Evolutionary conservation across 495 filamentous ascomycete species (phyloP).

Genomic region (Xanthoparmelia taractica): DNA sequence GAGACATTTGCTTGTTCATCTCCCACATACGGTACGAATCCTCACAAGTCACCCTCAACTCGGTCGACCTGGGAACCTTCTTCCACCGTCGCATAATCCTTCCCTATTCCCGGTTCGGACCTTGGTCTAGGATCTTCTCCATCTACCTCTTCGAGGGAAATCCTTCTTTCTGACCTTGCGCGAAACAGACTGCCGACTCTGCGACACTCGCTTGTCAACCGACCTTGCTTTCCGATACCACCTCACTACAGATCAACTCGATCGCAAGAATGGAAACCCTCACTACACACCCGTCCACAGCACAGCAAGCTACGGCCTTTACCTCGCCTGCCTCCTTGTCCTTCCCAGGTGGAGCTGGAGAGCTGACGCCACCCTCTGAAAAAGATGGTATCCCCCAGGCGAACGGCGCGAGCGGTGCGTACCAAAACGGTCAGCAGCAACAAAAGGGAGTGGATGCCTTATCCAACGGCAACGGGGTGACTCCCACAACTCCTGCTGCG

Average conservation of each 20-base stretch:
- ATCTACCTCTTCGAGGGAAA: neutral
- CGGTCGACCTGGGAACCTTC: slow-evolving; percentile 13
- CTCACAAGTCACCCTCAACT: slow-evolving; percentile 22
- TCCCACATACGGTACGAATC: slow-evolving; percentile 70
- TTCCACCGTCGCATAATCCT: slow-evolving; percentile 18
- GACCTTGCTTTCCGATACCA: slow-evolving; percentile 16
- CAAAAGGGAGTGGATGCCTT: slow-evolving; percentile 49
- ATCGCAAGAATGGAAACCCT: slow-evolving; percentile 69
- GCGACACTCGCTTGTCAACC: slow-evolving; percentile 13
- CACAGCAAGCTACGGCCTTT: slow-evolving; percentile 84
- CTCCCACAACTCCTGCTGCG: slow-evolving; percentile 90
- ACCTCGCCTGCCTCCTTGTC: slow-evolving; percentile 82
- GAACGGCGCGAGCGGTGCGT: slow-evolving; percentile 42
- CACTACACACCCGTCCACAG: slow-evolving; percentile 80
- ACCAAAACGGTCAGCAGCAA: slow-evolving; percentile 51
- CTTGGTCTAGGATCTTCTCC: slow-evolving; percentile 16
- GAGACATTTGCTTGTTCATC: slow-evolving; percentile 99
- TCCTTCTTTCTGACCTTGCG: slow-evolving; percentile 19
- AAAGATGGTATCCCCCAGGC: slow-evolving; percentile 47
- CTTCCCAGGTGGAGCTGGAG: slow-evolving; percentile 74
- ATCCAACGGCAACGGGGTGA: slow-evolving; percentile 71
- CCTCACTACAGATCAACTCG: slow-evolving; percentile 27
- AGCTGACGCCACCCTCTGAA: slow-evolving; percentile 69
- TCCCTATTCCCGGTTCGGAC: slow-evolving; percentile 9
- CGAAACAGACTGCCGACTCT: slow-evolving; percentile 23